Conservation (phyloP, 768 basidiomycete species). For the Tricholoma matsutake region DNA sequence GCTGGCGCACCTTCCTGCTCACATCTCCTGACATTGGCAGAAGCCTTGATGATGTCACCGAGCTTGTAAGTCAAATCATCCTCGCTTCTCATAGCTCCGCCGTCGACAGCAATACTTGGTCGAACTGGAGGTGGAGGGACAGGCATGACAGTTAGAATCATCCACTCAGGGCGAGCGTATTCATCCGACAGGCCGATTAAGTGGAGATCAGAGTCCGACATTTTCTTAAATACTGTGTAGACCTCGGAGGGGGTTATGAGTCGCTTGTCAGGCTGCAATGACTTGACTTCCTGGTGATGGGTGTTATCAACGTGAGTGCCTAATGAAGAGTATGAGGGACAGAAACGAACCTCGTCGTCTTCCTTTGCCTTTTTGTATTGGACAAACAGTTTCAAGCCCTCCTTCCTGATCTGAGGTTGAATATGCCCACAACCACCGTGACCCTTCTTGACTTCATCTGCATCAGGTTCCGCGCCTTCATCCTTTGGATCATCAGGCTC, state of each 20-base stretch:
- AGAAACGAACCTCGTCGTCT: conserved; percentile 82
- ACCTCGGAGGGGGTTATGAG: conserved; percentile 82
- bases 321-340: not conserved
- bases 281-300: conserved; percentile 65
- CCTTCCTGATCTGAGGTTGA: conserved; percentile 89
- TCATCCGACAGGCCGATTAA: conserved; percentile 91
- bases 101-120: conserved; percentile 96
- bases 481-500: conserved; percentile 88
- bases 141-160: conserved; percentile 97
- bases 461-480: conserved; percentile 68
- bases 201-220: conserved; percentile 83
- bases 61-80: conserved; percentile 99
- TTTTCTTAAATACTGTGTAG: conserved; percentile 95
- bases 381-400: conserved; percentile 91
- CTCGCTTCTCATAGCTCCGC: conserved; percentile 94
- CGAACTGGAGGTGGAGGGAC: conserved; percentile 98
- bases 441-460: conserved; percentile 78
- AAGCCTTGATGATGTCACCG: conserved; percentile 94
- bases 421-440: conserved; percentile 97
- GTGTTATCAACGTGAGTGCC: conserved; percentile 13
- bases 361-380: conserved; percentile 95
- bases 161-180: conserved; percentile 98
- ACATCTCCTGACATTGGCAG: conserved; percentile 84
- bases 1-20: conserved; percentile 97
- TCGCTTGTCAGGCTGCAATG: conserved; percentile 78